Percentiles rank a stretch among this genome's conserved stretches.
Evolutionary conservation across 352 stramenopile genomes (phyloP).

Genomic region (Phytophthora citrophthora): DNA sequence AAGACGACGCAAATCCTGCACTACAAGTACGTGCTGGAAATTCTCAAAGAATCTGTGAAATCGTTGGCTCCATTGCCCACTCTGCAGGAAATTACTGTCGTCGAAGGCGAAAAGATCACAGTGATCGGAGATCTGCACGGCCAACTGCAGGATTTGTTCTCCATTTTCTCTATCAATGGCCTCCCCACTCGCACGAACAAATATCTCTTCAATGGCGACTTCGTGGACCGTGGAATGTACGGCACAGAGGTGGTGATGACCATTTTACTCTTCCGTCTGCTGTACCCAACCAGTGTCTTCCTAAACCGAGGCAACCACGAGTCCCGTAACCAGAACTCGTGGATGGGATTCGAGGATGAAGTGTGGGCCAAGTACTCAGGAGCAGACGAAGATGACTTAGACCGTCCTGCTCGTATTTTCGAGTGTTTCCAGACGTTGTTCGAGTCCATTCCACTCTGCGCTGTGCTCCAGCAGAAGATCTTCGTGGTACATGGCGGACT

Average conservation of each 20-base stretch:
- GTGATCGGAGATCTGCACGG: constrained; percentile 94
- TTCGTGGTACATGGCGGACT: constrained; percentile 95
- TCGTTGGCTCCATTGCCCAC: constrained; percentile 71
- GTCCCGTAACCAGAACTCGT: constrained; percentile 93
- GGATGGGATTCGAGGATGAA: constrained; percentile 94
- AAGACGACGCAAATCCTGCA: constrained; percentile 90
- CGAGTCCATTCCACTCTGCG: constrained; percentile 89
- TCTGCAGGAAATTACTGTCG: constrained; percentile 87
- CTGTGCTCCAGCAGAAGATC: constrained; percentile 91
- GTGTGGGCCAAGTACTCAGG: constrained; percentile 87
- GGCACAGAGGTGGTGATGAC: constrained; percentile 89
- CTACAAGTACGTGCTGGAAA: constrained; percentile 91
- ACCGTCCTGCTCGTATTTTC: constrained; percentile 59
- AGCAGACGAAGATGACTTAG: constrained; percentile 53
- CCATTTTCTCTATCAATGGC: constrained; percentile 94
- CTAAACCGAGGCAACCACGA: constrained; percentile 97
- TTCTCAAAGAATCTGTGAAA: constrained; percentile 77
- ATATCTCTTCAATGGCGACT: constrained; percentile 98
- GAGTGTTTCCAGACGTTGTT: constrained; percentile 86
- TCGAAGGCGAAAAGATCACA: constrained; percentile 90
- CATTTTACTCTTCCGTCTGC: constrained; percentile 72
- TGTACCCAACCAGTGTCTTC: constrained; percentile 88
- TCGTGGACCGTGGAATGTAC: constrained; percentile 93
- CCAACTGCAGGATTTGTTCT: constrained; percentile 95
- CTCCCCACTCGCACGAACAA: constrained; percentile 91